Evolutionary conservation across 495 filamentous ascomycete genomes (phyloP).

Genomic region (Penicillium bialowiezense): DNA sequence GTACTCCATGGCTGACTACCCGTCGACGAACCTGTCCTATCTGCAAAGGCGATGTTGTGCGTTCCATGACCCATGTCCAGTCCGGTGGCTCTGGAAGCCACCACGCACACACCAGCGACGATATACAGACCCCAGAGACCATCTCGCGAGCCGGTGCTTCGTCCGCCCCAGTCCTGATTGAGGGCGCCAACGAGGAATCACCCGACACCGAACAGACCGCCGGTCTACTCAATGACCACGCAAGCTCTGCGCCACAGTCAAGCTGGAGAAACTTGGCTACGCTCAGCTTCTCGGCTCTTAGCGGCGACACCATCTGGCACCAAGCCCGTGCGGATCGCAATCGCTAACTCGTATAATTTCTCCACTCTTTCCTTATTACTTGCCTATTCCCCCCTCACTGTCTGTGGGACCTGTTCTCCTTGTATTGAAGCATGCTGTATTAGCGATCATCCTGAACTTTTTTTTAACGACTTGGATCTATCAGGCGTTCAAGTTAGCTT

Average conservation of each 20-base stretch:
- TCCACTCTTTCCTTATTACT: slow-evolving; percentile 14
- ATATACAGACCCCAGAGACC: slow-evolving; percentile 23
- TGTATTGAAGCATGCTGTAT: slow-evolving; percentile 31
- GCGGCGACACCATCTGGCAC: slow-evolving; percentile 51
- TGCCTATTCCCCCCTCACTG: slow-evolving; percentile 6
- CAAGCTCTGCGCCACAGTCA: slow-evolving; percentile 36
- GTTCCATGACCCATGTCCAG: slow-evolving; percentile 48
- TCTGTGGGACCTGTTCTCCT: slow-evolving; percentile 16
- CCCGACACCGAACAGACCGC: slow-evolving; percentile 42
- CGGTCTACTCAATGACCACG: slow-evolving; percentile 38
- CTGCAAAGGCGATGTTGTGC: slow-evolving; percentile 95
- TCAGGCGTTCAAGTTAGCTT: slow-evolving; percentile 22
- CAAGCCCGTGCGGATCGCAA: slow-evolving; percentile 44
- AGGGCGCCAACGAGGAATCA: slow-evolving; percentile 27
- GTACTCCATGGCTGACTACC: slow-evolving; percentile 97
- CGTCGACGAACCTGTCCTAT: slow-evolving; percentile 94
- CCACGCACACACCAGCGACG: slow-evolving; percentile 40
- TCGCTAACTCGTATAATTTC: slow-evolving; percentile 26
- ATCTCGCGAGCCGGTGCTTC: slow-evolving; percentile 35
- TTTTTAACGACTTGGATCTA: slow-evolving; percentile 26
- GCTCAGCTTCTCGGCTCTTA: slow-evolving; percentile 48
- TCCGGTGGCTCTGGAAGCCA: slow-evolving; percentile 49
- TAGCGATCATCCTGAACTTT: slow-evolving; percentile 36
- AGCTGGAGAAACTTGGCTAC: slow-evolving; percentile 44
- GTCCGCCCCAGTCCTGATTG: slow-evolving; percentile 47